Evolutionary conservation across 108 stramenopile species (phyloP), one percentile per base, ranked within the genome.

Genomic region (Nitzschia sp.): DNA sequence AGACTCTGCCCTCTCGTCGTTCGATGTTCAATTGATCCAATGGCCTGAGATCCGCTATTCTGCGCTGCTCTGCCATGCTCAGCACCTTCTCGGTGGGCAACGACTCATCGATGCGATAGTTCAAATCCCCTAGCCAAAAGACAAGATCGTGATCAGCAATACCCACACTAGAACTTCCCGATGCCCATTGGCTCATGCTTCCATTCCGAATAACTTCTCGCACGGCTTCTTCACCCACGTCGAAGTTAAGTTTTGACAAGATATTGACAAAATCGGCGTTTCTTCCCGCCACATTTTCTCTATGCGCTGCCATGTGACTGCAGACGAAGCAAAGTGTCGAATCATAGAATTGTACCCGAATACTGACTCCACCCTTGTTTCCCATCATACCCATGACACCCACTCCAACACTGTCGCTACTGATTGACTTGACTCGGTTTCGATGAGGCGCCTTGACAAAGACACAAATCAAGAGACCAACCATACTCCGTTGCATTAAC

Each of bases 331-430:
- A 98, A 23, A 99, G 53, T 6, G 91, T 90, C 24, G 94, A 85
- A 82, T 97, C 97, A 71, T 95, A 95, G 54, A 95, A 88, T 51
- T 92, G 83, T 15, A 97, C 55, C 9, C 98, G 90, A 21, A 97
- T 78, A 38, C 81, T 71, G 36, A 89, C 96, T 46, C 97, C 99
- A 24, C 99, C 99, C 78, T 99, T 99, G 78, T 99, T 99, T 51
- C 99, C 99, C 96, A 99, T 94, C 72, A 98, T 86, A 4, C 99
- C 99, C 96, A 98, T 97, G 56, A 98, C 95, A 30, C 98, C 98
- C n/a, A 97, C 96, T 19, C 96, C 89, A 3, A 96, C 97, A n/a
- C 74, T 68, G 47, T 86, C 85, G 28, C 86, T 78, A 54, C 81
- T 68, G 18, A 92, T 82, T 48, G 92, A 78, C 45, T 83, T 82